Conservation (phyloP, 2,329 filamentous ascomycete species). For the Arthroderma sp. region DNA sequence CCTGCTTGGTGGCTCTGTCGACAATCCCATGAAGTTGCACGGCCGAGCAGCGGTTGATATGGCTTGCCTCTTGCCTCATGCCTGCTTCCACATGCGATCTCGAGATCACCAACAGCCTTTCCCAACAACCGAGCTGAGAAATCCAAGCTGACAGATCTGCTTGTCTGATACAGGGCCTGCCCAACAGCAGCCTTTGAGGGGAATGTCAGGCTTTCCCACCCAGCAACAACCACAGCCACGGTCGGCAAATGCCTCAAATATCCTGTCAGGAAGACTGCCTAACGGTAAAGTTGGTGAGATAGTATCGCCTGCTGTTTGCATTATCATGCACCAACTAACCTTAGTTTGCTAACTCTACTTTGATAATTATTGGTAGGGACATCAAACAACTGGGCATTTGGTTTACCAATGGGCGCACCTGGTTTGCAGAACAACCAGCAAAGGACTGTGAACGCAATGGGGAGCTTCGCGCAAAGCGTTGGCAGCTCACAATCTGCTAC, state of each 20-base stretch:
- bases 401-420: conserved; percentile 39
- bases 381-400: conserved; percentile 46
- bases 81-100: too few species aligned
- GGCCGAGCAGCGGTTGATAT: too few species aligned
- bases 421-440: conserved; percentile 38
- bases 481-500: conserved; percentile 40
- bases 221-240: conserved; percentile 34
- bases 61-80: too few species aligned
- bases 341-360: conserved; percentile 5
- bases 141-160: background rate
- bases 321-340: background rate
- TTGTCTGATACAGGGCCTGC: conserved; percentile 28
- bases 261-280: conserved; percentile 37
- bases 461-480: conserved; percentile 45
- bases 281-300: conserved; percentile 42
- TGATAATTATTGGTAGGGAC: conserved; percentile 27
- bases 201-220: conserved; percentile 41
- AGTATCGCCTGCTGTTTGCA: too few species aligned
- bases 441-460: conserved; percentile 37
- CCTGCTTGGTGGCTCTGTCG: too few species aligned
- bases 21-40: too few species aligned
- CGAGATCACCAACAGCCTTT: too few species aligned
- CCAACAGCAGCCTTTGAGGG: conserved; percentile 36
- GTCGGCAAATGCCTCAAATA: conserved; percentile 30
- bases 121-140: too few species aligned